Evolutionary conservation across 225 moss, liverwort and hornwort genomes (phyloP).

Genomic region (Neckera pumila): DNA sequence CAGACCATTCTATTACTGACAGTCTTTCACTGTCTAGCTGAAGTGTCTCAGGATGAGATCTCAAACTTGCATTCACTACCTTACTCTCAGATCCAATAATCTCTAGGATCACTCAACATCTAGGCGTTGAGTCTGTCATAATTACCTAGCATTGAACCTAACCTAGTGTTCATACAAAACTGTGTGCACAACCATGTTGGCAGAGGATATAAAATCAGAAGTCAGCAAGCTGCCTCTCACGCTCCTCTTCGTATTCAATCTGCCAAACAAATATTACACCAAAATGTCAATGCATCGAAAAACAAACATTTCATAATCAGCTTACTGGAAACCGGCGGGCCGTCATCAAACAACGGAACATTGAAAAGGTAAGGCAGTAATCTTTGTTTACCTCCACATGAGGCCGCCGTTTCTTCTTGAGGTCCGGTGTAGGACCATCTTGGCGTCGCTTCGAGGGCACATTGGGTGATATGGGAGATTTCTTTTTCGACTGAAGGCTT

Average conservation of each 20-base stretch:
- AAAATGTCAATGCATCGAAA: background rate
- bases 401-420: constrained; percentile 56
- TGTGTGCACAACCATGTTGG: background rate
- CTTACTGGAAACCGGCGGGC: background rate
- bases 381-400: constrained; percentile 63
- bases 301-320: background rate
- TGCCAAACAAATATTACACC: constrained; percentile 4
- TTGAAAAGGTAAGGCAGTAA: background rate
- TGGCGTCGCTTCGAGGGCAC: constrained; percentile 38
- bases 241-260: constrained; percentile 83
- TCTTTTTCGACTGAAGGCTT: background rate
- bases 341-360: background rate
- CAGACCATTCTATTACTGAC: background rate
- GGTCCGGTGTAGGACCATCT: constrained; percentile 26
- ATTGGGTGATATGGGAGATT: background rate
- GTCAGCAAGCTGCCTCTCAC: constrained; percentile 15
- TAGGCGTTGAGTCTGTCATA: background rate
- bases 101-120: background rate
- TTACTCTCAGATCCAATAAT: background rate
- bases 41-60: background rate
- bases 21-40: background rate
- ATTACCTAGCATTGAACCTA: background rate
- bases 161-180: constrained; percentile 7
- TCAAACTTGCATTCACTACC: background rate
- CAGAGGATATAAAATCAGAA: background rate